Conservation (phyloP, 495 filamentous ascomycete genomes). For the Hypomontagnella monticulosa region DNA sequence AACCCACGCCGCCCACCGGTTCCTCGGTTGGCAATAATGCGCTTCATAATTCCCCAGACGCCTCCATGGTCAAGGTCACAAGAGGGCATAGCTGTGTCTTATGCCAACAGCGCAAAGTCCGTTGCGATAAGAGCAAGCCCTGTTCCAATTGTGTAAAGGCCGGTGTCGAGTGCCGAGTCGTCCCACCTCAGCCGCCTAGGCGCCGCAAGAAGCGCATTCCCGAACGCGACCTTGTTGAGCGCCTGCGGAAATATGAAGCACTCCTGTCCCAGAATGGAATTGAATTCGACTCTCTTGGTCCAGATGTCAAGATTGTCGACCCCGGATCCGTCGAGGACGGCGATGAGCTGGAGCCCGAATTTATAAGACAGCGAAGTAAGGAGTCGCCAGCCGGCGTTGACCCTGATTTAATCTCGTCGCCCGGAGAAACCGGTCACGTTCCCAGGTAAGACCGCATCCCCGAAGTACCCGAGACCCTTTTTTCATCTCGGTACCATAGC, state of each 20-base stretch:
- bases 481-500: constrained; percentile 11
- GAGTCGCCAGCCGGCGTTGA: constrained; percentile 40
- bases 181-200: constrained; percentile 66
- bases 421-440: constrained; percentile 43
- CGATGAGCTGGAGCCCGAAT: constrained; percentile 59
- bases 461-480: constrained; percentile 20
- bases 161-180: constrained; percentile 66
- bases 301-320: constrained; percentile 54
- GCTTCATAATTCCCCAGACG: constrained; percentile 37
- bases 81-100: constrained; percentile 69
- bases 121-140: constrained; percentile 71
- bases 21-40: constrained; percentile 50
- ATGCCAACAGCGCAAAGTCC: constrained; percentile 74
- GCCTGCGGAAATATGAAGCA: constrained; percentile 64
- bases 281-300: constrained; percentile 55
- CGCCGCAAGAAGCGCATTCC: constrained; percentile 67
- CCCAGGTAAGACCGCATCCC: constrained; percentile 30
- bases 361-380: constrained; percentile 46
- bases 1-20: constrained; percentile 47
- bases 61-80: constrained; percentile 59
- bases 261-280: constrained; percentile 63
- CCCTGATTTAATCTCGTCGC: constrained; percentile 42
- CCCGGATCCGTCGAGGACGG: constrained; percentile 56
- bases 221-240: constrained; percentile 61
- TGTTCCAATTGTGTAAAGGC: constrained; percentile 74